These are phyloP conservation scores for Picea sitchensis DNA, from an alignment of 75 land plant species.

Conservation along the genomic window DNA sequence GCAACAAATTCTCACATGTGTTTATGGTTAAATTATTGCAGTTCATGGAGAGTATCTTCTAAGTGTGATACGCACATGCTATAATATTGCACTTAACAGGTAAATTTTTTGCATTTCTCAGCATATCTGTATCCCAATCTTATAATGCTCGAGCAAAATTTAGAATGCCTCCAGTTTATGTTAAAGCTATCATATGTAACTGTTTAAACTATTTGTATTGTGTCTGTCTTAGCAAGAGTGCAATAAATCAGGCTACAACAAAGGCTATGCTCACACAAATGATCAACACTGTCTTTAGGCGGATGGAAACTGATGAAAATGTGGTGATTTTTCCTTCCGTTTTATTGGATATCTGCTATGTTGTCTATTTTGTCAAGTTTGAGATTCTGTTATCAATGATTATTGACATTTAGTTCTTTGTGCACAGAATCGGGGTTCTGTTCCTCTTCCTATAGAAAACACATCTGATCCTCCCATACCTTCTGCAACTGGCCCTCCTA, in stretches of 20 bases:
- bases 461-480: slow-evolving; percentile 1
- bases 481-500: slow-evolving; percentile 15
- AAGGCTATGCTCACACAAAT: slow-evolving; percentile 97
- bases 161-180: not conserved
- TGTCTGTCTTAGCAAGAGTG: slow-evolving; percentile 68
- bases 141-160: not conserved
- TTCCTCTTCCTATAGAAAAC: not conserved
- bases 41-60: slow-evolving; percentile 96
- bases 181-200: not conserved
- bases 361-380: not conserved
- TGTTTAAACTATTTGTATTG: not conserved
- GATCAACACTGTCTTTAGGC: slow-evolving; percentile 82
- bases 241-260: slow-evolving; percentile 92
- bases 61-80: slow-evolving; percentile 80
- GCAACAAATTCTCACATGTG: no score
- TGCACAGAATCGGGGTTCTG: not conserved
- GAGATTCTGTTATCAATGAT: not conserved
- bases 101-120: slow-evolving; percentile 10
- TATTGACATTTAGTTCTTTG: not conserved
- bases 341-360: not conserved
- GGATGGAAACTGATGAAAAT: slow-evolving; percentile 82
- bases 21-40: slow-evolving; percentile 34
- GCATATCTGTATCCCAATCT: no score
- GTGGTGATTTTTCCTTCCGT: slow-evolving; percentile 19
- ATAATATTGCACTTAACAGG: slow-evolving; percentile 96